Evolutionary conservation across 2,329 filamentous ascomycete genomes (phyloP).

Genomic region (Monascus ruber): DNA sequence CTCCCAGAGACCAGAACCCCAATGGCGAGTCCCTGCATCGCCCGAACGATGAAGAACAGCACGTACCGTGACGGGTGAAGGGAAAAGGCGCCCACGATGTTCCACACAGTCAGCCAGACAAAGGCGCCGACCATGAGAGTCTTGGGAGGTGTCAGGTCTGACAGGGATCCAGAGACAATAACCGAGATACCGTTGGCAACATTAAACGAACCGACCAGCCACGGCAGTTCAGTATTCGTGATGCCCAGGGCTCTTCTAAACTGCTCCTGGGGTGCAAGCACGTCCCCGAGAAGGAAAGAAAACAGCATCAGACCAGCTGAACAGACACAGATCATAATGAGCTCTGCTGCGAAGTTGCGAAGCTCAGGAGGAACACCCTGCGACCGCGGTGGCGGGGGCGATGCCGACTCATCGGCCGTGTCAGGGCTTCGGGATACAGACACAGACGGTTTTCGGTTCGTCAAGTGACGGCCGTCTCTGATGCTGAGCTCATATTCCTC

Average conservation of each 20-base stretch:
- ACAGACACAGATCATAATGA: conserved; percentile 32
- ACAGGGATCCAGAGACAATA: conserved; percentile 25
- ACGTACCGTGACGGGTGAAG: conserved; percentile 23
- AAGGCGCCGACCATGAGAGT: conserved; percentile 33
- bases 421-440: neutral
- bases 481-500: conserved; percentile 8
- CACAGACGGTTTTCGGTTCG: conserved; percentile 9
- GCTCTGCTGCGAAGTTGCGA: conserved; percentile 27
- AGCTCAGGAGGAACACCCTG: conserved; percentile 31
- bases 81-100: conserved; percentile 25
- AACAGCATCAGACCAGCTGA: conserved; percentile 34
- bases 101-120: conserved; percentile 32
- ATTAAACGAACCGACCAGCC: conserved; percentile 33
- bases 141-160: conserved; percentile 32
- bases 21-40: conserved; percentile 38
- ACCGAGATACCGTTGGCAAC: conserved; percentile 34
- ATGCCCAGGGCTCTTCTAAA: conserved; percentile 29
- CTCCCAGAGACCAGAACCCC: conserved; percentile 39
- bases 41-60: conserved; percentile 28
- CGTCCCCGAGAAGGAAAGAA: conserved; percentile 31
- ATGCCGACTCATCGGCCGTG: neutral
- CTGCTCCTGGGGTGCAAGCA: conserved; percentile 28
- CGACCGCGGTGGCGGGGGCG: neutral
- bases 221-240: conserved; percentile 29
- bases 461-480: conserved; percentile 1